Conservation (phyloP, 495 filamentous ascomycete species). For the Podospora pseudopauciseta region DNA sequence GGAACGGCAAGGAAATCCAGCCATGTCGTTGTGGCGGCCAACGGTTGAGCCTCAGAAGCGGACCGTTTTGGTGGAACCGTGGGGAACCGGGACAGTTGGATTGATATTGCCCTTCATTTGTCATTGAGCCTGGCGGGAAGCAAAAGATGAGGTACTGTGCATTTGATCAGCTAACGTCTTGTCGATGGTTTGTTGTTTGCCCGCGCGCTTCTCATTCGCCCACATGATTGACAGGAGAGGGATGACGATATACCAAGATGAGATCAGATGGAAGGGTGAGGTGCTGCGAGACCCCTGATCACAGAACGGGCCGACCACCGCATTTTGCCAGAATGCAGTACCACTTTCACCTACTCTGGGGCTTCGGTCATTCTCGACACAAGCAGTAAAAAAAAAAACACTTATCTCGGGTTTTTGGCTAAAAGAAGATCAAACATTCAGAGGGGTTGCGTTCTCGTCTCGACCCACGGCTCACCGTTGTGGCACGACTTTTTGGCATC, state of each 20-base stretch:
- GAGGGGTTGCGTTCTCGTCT: constrained; percentile 17
- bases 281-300: constrained; percentile 13
- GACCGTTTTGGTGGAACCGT: constrained; percentile 6
- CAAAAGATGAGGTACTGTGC: neutral
- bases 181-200: constrained; percentile 1
- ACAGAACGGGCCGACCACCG: constrained; percentile 43
- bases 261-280: neutral
- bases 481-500: neutral
- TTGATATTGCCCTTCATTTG: neutral
- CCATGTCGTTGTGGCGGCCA: constrained; percentile 2
- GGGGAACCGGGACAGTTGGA: neutral
- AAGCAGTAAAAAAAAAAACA: constrained; percentile 14
- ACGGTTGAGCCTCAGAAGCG: constrained; percentile 4
- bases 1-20: constrained; percentile 22
- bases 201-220: neutral
- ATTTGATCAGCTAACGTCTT: neutral
- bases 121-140: neutral
- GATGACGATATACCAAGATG: neutral
- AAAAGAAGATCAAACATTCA: constrained; percentile 46
- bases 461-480: constrained; percentile 18
- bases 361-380: constrained; percentile 15
- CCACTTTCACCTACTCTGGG: constrained; percentile 20
- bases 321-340: constrained; percentile 42
- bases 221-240: neutral
- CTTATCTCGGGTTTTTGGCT: constrained; percentile 40